Conservation (phyloP, 31 red algal genomes). For the Porphyra umbilicalis region DNA sequence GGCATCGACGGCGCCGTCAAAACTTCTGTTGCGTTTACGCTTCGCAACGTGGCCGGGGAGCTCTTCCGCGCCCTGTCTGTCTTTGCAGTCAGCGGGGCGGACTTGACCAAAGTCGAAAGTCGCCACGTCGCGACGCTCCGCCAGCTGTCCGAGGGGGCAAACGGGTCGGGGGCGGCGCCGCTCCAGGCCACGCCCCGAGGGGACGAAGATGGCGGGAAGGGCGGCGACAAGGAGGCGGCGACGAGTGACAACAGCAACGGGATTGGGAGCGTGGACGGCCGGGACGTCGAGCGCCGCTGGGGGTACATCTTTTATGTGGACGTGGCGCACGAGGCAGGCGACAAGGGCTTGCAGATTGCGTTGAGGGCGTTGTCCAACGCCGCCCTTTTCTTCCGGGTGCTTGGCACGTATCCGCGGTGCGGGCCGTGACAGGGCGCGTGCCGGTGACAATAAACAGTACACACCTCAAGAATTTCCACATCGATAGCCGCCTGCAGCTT, state of each 20-base stretch:
- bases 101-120: constrained; percentile 89
- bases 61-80: constrained; percentile 77
- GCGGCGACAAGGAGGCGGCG: too few species aligned
- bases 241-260: too few species aligned
- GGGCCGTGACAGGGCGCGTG: neutral
- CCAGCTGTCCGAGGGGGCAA: neutral
- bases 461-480: too few species aligned
- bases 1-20: constrained; percentile 23
- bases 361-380: constrained; percentile 62
- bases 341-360: constrained; percentile 45
- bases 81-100: constrained; percentile 73
- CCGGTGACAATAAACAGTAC: neutral
- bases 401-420: constrained; percentile 64
- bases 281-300: constrained; percentile 53
- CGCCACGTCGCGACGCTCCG: constrained; percentile 55
- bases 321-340: constrained; percentile 43
- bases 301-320: constrained; percentile 96
- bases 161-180: neutral
- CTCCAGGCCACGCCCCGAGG: neutral
- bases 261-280: neutral
- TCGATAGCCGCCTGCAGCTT: too few species aligned
- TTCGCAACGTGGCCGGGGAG: constrained; percentile 74
- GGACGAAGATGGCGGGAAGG: neutral
- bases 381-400: constrained; percentile 72
- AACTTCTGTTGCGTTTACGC: constrained; percentile 83